Percentiles rank a stretch among this genome's conserved stretches.
These are phyloP conservation scores for Amaranthus hypochondriacus DNA, from an alignment of 148 eudicot genomes.

Conservation along the genomic window DNA sequence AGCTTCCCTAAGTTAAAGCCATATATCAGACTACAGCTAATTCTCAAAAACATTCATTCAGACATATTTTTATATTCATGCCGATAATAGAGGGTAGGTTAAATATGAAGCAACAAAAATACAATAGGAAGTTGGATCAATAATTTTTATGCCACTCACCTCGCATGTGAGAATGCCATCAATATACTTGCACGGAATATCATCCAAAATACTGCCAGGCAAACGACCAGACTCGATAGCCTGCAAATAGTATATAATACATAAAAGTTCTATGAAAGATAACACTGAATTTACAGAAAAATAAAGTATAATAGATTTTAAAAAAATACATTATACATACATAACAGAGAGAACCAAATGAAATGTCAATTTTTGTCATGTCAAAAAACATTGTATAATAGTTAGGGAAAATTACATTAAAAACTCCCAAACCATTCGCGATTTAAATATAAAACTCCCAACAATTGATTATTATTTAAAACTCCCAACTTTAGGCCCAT, in stretches of 20 bases:
- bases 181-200: slow-evolving; percentile 81
- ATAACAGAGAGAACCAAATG: neutral
- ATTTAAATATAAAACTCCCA: too few relatives aligned
- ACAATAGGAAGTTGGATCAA: slow-evolving; percentile 14
- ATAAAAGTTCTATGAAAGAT: too few relatives aligned
- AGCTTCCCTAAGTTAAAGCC: neutral
- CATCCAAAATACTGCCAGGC: slow-evolving; percentile 87
- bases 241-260: slow-evolving; percentile 20
- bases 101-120: slow-evolving; percentile 2
- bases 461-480: too few relatives aligned
- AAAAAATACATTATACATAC: neutral
- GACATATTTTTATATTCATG: slow-evolving; percentile 7
- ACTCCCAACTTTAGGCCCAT: too few relatives aligned
- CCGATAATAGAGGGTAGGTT: neutral
- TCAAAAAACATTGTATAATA: slow-evolving; percentile 5
- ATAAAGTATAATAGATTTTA: too few relatives aligned
- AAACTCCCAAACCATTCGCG: neutral
- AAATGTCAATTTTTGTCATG: neutral
- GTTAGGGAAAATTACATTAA: neutral
- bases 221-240: slow-evolving; percentile 86
- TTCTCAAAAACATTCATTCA: neutral
- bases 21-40: too few relatives aligned
- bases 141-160: slow-evolving; percentile 39
- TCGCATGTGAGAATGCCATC: slow-evolving; percentile 73
- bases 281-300: too few relatives aligned